Evolutionary conservation across 2,329 filamentous ascomycete species (phyloP).

Genomic region (Ceratocystis cubensis): DNA sequence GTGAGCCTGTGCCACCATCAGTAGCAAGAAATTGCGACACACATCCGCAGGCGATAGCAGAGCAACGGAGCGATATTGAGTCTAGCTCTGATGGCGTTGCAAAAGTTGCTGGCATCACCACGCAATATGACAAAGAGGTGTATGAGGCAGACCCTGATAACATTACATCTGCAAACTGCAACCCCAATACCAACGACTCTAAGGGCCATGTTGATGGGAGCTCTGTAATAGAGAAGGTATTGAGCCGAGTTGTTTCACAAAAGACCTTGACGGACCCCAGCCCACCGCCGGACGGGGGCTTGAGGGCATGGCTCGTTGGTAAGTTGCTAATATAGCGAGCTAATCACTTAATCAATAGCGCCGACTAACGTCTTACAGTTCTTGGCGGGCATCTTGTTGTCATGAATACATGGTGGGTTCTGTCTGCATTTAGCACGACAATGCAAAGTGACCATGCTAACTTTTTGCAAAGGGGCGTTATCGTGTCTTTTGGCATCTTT

Average conservation of each 20-base stretch:
- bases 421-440: neutral
- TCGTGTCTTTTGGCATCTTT: constrained; percentile 45
- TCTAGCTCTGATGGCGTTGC: constrained; percentile 7
- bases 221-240: constrained; percentile 12
- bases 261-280: constrained; percentile 30
- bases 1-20: neutral
- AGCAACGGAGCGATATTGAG: neutral
- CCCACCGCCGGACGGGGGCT: constrained; percentile 41
- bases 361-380: neutral
- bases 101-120: neutral
- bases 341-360: neutral
- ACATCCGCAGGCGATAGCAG: neutral
- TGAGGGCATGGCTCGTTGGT: constrained; percentile 36
- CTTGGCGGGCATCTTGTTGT: constrained; percentile 34
- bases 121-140: constrained; percentile 2
- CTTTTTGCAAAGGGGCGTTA: constrained; percentile 33
- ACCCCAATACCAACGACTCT: neutral
- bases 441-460: neutral
- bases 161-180: neutral
- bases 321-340: constrained; percentile 22
- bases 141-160: neutral
- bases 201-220: neutral
- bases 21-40: neutral
- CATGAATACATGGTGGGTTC: constrained; percentile 37
- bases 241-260: constrained; percentile 16